Percentiles rank a stretch among this genome's conserved stretches.
These are phyloP conservation scores for Zychaea mexicana DNA, from an alignment of 371 early-diverging fungal genomes.

Conservation along the genomic window DNA sequence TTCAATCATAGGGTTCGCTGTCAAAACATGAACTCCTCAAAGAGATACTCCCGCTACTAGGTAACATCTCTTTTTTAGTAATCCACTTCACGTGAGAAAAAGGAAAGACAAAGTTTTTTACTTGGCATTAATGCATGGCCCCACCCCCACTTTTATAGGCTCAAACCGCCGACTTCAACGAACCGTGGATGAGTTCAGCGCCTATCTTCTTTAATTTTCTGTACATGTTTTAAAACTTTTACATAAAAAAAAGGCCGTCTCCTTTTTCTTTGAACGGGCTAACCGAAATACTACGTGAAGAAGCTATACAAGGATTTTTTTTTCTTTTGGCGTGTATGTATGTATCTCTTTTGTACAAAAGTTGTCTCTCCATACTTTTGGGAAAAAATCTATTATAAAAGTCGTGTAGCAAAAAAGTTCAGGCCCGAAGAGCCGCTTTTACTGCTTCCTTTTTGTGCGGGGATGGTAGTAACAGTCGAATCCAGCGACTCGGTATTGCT, in stretches of 20 bases:
- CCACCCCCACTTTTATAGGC: constrained; percentile 24
- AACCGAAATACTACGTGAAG: too few relatives aligned
- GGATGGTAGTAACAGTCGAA: background rate
- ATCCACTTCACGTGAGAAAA: background rate
- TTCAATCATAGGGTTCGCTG: constrained; percentile 25
- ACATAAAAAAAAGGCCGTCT: background rate
- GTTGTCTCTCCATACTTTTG: too few relatives aligned
- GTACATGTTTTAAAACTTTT: background rate
- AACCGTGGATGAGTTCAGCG: constrained; percentile 39
- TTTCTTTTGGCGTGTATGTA: background rate
- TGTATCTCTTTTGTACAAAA: too few relatives aligned
- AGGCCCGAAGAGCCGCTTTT: background rate
- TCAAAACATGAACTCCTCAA: constrained; percentile 53
- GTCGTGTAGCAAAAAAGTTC: background rate
- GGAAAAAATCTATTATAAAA: background rate
- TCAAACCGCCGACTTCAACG: constrained; percentile 53
- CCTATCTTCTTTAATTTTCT: constrained; percentile 5
- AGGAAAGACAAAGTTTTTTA: too few relatives aligned
- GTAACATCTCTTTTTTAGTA: constrained; percentile 16
- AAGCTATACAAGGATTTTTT: too few relatives aligned
- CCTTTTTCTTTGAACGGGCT: too few relatives aligned
- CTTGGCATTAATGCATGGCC: background rate
- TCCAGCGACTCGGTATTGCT: background rate
- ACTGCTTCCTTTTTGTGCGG: background rate
- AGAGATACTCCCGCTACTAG: constrained; percentile 50